Evolutionary conservation across 2,329 filamentous ascomycete genomes (phyloP).

Genomic region (Colletotrichum lupini): DNA sequence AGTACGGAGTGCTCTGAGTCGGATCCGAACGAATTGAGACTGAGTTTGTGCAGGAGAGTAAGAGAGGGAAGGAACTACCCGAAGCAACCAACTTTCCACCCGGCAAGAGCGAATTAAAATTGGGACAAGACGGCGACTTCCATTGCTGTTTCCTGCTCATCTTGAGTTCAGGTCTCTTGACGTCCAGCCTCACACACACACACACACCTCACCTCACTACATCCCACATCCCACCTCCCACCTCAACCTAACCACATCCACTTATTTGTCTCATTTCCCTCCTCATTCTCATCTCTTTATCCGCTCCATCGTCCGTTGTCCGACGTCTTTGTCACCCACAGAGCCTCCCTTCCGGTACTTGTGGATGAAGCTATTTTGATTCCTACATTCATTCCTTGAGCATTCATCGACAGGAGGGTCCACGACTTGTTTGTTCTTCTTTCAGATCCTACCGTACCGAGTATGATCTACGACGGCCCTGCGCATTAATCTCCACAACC

Average conservation of each 20-base stretch:
- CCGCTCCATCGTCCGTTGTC: background rate
- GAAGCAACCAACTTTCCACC: background rate
- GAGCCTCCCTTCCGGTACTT: slow-evolving; percentile 15
- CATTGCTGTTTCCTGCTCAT: slow-evolving; percentile 9
- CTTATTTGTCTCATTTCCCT: slow-evolving; percentile 17
- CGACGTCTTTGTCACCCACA: background rate
- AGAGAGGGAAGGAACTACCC: background rate
- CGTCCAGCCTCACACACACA: slow-evolving; percentile 3
- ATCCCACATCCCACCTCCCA: background rate
- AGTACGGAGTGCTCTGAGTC: background rate
- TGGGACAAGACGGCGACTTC: slow-evolving; percentile 23
- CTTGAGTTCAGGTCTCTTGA: background rate
- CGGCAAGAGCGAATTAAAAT: slow-evolving; percentile 11
- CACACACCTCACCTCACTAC: too few relatives aligned
- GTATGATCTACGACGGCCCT: slow-evolving; percentile 3
- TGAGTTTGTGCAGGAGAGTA: background rate
- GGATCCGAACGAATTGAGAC: background rate
- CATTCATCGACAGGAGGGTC: background rate
- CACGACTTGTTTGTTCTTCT: background rate
- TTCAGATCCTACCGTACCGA: background rate
- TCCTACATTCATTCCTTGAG: background rate
- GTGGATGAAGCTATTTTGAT: slow-evolving; percentile 10
- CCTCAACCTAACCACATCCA: slow-evolving; percentile 13
- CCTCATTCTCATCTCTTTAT: slow-evolving; percentile 10
- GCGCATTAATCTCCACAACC: slow-evolving; percentile 4